phyloP scores from a whole-genome alignment of 192 early-diverging fungal genomes.

The Backusella luteola region DNA sequence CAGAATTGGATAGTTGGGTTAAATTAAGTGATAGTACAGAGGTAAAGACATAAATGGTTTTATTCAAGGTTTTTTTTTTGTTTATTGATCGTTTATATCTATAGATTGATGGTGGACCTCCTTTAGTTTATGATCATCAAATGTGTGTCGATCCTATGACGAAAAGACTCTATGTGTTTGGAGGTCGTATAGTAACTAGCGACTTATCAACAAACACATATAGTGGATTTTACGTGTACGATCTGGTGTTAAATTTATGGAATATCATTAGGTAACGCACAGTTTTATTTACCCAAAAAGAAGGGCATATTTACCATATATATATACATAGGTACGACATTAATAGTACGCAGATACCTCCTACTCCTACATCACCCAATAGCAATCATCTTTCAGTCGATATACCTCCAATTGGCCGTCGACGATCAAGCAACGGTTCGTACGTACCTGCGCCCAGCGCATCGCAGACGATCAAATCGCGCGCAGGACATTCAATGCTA shows the following conservation, averaged over 20 bases:
- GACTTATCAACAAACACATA: constrained; percentile 69
- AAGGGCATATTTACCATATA: background rate
- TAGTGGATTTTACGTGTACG: constrained; percentile 86
- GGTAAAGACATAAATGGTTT: constrained; percentile 37
- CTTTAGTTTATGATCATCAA: constrained; percentile 89
- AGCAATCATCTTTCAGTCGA: background rate
- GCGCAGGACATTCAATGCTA: constrained; percentile 90
- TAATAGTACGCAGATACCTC: background rate
- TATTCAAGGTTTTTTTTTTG: background rate
- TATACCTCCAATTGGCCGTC: background rate
- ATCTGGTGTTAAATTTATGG: constrained; percentile 70
- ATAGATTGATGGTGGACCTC: constrained; percentile 78
- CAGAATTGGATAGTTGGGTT: constrained; percentile 62
- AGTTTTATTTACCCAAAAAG: background rate
- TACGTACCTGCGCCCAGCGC: background rate
- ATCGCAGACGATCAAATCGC: constrained; percentile 60
- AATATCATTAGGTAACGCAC: constrained; percentile 59
- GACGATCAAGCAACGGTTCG: background rate
- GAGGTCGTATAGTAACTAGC: constrained; percentile 70
- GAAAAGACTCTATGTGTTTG: constrained; percentile 86
- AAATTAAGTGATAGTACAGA: constrained; percentile 76
- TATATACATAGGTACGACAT: background rate
- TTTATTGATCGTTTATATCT: background rate
- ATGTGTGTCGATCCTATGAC: constrained; percentile 81
- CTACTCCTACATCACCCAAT: background rate